Conservation (phyloP, 2,329 filamentous ascomycete genomes). For the Talaromyces sp. region DNA sequence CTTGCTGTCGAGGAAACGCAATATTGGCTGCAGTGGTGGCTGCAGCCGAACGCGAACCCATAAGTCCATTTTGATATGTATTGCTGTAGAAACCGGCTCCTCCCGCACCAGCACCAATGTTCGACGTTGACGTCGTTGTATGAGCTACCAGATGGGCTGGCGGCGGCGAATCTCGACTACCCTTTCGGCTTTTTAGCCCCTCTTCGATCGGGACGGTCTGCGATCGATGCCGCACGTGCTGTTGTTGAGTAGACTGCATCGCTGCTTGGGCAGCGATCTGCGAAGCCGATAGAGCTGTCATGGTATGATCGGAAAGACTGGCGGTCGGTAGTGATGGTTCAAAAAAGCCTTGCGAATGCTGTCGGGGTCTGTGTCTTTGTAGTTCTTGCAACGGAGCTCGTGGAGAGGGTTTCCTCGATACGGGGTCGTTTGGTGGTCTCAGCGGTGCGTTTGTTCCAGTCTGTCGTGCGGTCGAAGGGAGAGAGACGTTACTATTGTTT, state of each 20-base stretch:
- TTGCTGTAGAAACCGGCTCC: constrained; percentile 23
- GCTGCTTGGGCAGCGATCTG: constrained; percentile 65
- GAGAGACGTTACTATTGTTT: constrained; percentile 34
- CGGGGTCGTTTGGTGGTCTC: constrained; percentile 12
- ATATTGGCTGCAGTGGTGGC: constrained; percentile 62
- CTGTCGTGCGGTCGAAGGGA: constrained; percentile 34
- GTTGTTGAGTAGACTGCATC: constrained; percentile 49
- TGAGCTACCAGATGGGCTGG: constrained; percentile 28
- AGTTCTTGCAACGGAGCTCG: constrained; percentile 36
- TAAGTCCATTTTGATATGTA: constrained; percentile 50
- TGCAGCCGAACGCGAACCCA: constrained; percentile 50
- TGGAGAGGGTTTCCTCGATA: constrained; percentile 33
- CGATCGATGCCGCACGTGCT: constrained; percentile 52
- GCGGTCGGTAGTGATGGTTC: constrained; percentile 61
- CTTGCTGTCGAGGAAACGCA: constrained; percentile 53
- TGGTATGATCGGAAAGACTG: constrained; percentile 42
- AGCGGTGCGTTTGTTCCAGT: constrained; percentile 19
- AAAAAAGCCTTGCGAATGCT: constrained; percentile 65
- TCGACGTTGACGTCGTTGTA: constrained; percentile 20
- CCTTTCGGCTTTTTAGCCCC: constrained; percentile 27
- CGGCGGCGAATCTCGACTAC: constrained; percentile 35
- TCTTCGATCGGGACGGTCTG: constrained; percentile 49
- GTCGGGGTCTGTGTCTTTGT: constrained; percentile 43
- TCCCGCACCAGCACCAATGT: background rate
- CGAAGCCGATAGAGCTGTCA: constrained; percentile 53